Evolutionary conservation across 345 rosid genomes (phyloP), one percentile per base, ranked within the genome.

Genomic region (Syzygium aromaticum): DNA sequence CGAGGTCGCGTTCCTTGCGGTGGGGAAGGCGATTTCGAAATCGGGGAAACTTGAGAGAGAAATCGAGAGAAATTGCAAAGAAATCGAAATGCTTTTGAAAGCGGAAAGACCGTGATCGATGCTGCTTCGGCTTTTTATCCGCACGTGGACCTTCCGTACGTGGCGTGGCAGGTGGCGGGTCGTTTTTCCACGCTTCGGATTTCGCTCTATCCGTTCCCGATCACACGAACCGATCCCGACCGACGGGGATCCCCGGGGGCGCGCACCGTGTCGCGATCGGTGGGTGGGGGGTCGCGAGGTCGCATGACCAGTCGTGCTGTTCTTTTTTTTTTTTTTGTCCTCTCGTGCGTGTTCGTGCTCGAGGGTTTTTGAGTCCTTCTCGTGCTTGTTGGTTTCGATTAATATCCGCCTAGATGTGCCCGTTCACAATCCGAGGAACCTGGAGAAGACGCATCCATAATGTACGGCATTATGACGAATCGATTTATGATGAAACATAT

Each of bases 231-330:
- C 78, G 43, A 19, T 27, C 63, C 64, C 64, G 30, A 25, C 12
- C 12, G 15, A 27, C 27, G 64, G 12, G 64, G 5, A 16, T 30
- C 28, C 9, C 38, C 38, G 38, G 4, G 19, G 46, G 46, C 7
- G 46, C 46, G 46, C 46, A 6, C 0, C 46, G 46, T 43, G 46
- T 43, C 46, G 46, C 46, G 46, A 43, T 43, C 46, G 46, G 46
- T 23, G n/a, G n/a, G n/a, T n/a, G n/a, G n/a, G n/a, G n/a, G n/a
- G n/a, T n/a, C n/a, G n/a, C n/a, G n/a, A n/a, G n/a, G n/a, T n/a
- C n/a, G n/a, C 43, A 11, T 59, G 12, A 4, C 25, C 0, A 0
- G 3, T 19, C 25, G 1, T 10, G 25, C 3, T 19, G 25, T 8
- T 67, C 43, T 30, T 67, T 2, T 10, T 23, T 2, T 10, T 23